phyloP scores from a whole-genome alignment of 1,284 basidiomycete species.

The Sporisorium reilianum region DNA sequence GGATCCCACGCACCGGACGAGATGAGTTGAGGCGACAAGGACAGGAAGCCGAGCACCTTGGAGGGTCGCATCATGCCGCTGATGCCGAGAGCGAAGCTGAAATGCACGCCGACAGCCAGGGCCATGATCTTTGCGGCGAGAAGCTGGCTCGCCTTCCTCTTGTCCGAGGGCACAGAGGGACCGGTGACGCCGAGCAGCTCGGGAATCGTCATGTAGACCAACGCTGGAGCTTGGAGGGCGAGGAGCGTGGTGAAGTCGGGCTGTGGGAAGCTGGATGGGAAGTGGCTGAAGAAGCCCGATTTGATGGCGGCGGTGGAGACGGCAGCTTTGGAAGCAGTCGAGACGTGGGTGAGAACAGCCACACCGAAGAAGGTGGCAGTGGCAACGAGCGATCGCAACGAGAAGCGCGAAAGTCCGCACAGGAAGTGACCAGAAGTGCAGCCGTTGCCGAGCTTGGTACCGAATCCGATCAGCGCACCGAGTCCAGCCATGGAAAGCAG shows the following conservation, averaged over 20 bases:
- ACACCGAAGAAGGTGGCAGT: conserved; percentile 64
- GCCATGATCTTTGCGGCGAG: conserved; percentile 49
- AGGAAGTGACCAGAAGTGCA: conserved; percentile 68
- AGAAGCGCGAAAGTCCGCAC: conserved; percentile 63
- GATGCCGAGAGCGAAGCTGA: conserved; percentile 64
- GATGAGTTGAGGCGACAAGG: conserved; percentile 21
- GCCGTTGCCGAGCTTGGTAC: conserved; percentile 66
- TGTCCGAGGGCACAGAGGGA: not conserved
- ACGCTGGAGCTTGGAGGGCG: conserved; percentile 53
- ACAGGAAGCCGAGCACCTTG: conserved; percentile 33
- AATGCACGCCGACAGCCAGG: conserved; percentile 60
- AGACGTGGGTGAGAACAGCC: conserved; percentile 59
- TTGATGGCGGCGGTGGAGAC: not conserved
- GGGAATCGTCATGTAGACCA: conserved; percentile 41
- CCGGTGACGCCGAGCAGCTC: conserved; percentile 9
- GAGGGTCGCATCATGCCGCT: conserved; percentile 64
- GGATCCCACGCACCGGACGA: conserved; percentile 70
- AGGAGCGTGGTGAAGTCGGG: conserved; percentile 38
- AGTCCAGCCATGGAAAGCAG: conserved; percentile 16
- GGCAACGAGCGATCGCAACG: conserved; percentile 59
- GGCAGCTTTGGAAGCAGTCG: conserved; percentile 9
- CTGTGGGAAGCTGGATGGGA: conserved; percentile 23
- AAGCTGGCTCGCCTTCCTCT: conserved; percentile 13
- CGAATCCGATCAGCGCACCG: conserved; percentile 60
- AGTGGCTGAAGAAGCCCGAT: conserved; percentile 11